Percentiles rank a stretch among this genome's conserved stretches.
Evolutionary conservation across 192 early-diverging fungal species (phyloP).

Genomic region (Backusella tuberculispora): DNA sequence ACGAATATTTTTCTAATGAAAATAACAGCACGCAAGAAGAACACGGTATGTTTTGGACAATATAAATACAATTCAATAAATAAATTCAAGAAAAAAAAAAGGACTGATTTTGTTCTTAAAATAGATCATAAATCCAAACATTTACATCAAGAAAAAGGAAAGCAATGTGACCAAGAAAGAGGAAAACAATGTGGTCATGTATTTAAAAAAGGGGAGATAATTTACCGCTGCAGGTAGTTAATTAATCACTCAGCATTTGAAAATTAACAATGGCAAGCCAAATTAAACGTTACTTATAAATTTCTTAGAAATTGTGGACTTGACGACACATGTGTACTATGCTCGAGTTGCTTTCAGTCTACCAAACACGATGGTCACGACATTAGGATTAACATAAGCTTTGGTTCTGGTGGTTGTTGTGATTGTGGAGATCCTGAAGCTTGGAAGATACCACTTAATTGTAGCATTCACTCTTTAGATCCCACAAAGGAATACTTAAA

Average conservation of each 20-base stretch:
- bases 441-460: constrained; percentile 84
- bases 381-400: constrained; percentile 82
- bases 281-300: not conserved
- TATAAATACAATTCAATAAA: not conserved
- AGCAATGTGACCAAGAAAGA: constrained; percentile 85
- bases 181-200: constrained; percentile 93
- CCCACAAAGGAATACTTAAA: not conserved
- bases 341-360: constrained; percentile 89
- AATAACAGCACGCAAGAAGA: constrained; percentile 19
- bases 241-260: not conserved
- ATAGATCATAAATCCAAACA: constrained; percentile 54
- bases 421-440: constrained; percentile 98
- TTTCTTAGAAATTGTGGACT: constrained; percentile 83
- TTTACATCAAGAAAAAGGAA: constrained; percentile 70
- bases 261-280: not conserved
- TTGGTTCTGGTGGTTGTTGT: constrained; percentile 91
- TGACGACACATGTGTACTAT: constrained; percentile 97
- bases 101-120: not conserved
- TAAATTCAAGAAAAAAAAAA: too few species aligned
- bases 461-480: constrained; percentile 76
- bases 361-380: constrained; percentile 94
- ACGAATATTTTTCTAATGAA: constrained; percentile 37
- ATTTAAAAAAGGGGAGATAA: constrained; percentile 90
- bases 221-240: constrained; percentile 84
- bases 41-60: constrained; percentile 11